Evolutionary conservation across 306 rosid genomes (phyloP).

Genomic region (Lotus japonicus): DNA sequence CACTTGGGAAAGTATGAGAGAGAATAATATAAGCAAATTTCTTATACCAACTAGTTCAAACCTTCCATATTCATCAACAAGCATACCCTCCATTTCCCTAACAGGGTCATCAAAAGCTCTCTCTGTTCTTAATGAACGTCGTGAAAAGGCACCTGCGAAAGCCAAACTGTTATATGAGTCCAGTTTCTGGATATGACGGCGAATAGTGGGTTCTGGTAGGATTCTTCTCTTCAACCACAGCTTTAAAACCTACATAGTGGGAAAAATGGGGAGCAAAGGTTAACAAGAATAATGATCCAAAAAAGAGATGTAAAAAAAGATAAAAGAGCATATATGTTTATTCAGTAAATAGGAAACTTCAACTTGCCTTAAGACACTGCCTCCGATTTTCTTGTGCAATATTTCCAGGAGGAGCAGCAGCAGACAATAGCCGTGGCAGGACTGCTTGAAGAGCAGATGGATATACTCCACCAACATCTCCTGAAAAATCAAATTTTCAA

Average conservation of each 20-base stretch:
- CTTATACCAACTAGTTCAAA: conserved; percentile 33
- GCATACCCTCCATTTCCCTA: conserved; percentile 99
- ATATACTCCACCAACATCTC: conserved; percentile 64
- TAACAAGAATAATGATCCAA: conserved; percentile 13
- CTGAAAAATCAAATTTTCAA: conserved; percentile 36
- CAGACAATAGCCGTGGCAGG: conserved; percentile 76
- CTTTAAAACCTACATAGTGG: conserved; percentile 60
- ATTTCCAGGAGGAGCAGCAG: conserved; percentile 89
- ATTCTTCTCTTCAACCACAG: conserved; percentile 88
- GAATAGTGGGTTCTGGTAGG: conserved; percentile 63
- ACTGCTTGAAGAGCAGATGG: conserved; percentile 67
- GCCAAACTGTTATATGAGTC: conserved; percentile 43
- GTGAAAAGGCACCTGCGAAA: conserved; percentile 59
- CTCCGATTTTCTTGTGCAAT: conserved; percentile 75
- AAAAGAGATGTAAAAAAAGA: background rate
- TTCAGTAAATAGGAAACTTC: background rate
- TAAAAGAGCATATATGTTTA: conserved; percentile 1
- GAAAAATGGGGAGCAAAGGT: background rate
- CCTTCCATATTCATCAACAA: conserved; percentile 99
- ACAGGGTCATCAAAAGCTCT: conserved; percentile 93
- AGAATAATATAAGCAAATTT: background rate
- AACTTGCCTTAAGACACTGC: conserved; percentile 95
- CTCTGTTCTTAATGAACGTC: conserved; percentile 87
- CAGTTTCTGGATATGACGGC: conserved; percentile 78
- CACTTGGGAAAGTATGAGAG: background rate